These are phyloP conservation scores for Xylariaceae sp. DNA, from an alignment of 2,329 filamentous ascomycete species.

Conservation along the genomic window DNA sequence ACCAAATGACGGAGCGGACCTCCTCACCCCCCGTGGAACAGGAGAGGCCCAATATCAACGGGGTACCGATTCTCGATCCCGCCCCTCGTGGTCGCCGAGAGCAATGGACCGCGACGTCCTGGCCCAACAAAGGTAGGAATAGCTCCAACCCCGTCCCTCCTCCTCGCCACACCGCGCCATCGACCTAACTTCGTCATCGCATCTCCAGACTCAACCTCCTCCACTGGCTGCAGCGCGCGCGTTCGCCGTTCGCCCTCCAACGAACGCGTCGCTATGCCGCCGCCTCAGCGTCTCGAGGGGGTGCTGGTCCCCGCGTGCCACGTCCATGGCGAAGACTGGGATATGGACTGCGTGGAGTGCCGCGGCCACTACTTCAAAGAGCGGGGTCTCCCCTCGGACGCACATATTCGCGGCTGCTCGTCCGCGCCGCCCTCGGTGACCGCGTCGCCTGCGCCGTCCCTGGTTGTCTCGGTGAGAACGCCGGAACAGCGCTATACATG, in stretches of 20 bases:
- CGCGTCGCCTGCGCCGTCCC: not conserved
- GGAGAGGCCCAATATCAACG: no score
- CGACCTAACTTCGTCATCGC: constrained; percentile 3
- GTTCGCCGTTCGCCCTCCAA: constrained; percentile 7
- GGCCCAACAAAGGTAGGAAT: not conserved
- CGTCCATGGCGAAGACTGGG: not conserved
- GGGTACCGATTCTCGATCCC: constrained; percentile 7
- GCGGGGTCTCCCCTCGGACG: constrained; percentile 11
- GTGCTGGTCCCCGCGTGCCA: constrained; percentile 3
- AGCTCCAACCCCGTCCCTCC: not conserved
- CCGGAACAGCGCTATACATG: constrained; percentile 11
- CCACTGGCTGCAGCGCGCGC: constrained; percentile 3
- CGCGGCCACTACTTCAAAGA: constrained; percentile 9
- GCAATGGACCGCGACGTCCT: not conserved
- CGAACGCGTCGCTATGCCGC: constrained; percentile 3
- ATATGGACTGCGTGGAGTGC: constrained; percentile 1
- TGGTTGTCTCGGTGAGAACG: constrained; percentile 11
- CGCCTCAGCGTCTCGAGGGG: constrained; percentile 7
- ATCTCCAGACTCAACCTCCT: not conserved
- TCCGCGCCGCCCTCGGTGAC: constrained; percentile 2
- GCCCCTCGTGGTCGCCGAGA: constrained; percentile 6
- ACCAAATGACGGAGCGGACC: not conserved
- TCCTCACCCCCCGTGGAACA: not conserved
- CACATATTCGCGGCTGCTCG: constrained; percentile 4
- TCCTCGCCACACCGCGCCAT: not conserved